Evolutionary conservation across 257 asterid species (phyloP), one percentile per base, ranked within the genome.

Genomic region (Solanum dulcamara): DNA sequence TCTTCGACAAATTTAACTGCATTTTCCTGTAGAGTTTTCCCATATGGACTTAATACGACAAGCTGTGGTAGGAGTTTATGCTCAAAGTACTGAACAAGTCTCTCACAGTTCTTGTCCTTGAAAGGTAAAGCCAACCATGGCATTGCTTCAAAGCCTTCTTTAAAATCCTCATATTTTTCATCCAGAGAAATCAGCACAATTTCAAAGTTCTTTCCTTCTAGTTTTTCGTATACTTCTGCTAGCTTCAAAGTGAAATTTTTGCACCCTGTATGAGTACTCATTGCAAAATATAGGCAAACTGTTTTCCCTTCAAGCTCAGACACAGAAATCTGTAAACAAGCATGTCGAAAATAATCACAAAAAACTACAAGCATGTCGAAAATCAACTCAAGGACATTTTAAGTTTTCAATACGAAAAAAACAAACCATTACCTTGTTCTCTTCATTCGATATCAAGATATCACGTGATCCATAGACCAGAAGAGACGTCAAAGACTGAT

Each of bases 71-170:
- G 50, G 14, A 38, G 71, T 46, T 70, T 68, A 57, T 87, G 83
- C 33, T 87, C 89, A 53, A 89, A 89, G 75, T 87, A 80, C 66
- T 38, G 74, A 4, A 84, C 7, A 7, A 89, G 83, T 46, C 84
- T 87, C 24, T 35, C 84, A 28, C 90, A 85, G 79, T 22, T 67
- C 75, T 83, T 83, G 85, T 89, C 91, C 71, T 87, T 77, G 28
- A 87, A 89, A 7, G 91, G 87, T 86, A 89, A 71, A 7, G 90
- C 84, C 67, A 89, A 71, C 90, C 91, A 89, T 4, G 91, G 87
- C 85, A 89, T 85, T 11, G 55, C 55, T 30, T 48, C 84, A 48
- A 87, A 89, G 77, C 37, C 33, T n/a, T 33, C 83, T 18, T 44
- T 80, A 46, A 89, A 89, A 11, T 80, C 84, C 67, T 85, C 87